Evolutionary conservation across 306 rosid species (phyloP).

Genomic region (Aeschynomene evenia): DNA sequence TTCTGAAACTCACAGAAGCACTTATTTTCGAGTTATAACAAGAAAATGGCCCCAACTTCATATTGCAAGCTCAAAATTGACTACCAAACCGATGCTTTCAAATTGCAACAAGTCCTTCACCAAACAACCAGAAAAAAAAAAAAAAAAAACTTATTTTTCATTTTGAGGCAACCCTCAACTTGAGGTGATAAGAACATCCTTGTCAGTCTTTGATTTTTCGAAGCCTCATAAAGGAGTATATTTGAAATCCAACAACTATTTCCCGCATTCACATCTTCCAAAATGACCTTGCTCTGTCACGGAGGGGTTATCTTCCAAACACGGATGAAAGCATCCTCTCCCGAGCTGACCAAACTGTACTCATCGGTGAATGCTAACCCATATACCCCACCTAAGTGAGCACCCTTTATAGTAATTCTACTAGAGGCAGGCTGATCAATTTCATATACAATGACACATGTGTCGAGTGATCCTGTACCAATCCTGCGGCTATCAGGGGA

Average conservation of each 20-base stretch:
- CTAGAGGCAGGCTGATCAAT: conserved; percentile 80
- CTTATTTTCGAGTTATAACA: conserved; percentile 16
- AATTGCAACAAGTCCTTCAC: conserved; percentile 19
- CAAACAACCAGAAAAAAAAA: conserved; percentile 23
- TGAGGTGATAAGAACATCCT: conserved; percentile 17
- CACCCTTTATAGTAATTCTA: conserved; percentile 81
- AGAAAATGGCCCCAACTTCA: conserved; percentile 28
- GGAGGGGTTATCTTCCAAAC: conserved; percentile 77
- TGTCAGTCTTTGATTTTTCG: conserved; percentile 13
- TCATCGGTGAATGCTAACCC: conserved; percentile 87
- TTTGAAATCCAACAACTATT: conserved; percentile 24
- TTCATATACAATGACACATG: conserved; percentile 73
- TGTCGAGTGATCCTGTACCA: conserved; percentile 94
- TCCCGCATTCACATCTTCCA: conserved; percentile 26
- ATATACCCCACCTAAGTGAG: conserved; percentile 94
- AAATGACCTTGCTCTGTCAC: conserved; percentile 35
- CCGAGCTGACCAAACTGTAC: conserved; percentile 77
- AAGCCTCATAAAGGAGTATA: conserved; percentile 27
- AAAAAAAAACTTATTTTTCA: conserved; percentile 11
- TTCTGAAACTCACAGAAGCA: conserved; percentile 22
- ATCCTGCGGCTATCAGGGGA: conserved; percentile 81
- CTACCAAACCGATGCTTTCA: conserved; percentile 24
- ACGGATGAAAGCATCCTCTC: conserved; percentile 98
- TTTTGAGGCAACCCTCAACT: conserved; percentile 12
- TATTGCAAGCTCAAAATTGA: conserved; percentile 19